Evolutionary conservation across 139 green algal genomes (phyloP).

Genomic region (Chlorella sorokiniana): DNA sequence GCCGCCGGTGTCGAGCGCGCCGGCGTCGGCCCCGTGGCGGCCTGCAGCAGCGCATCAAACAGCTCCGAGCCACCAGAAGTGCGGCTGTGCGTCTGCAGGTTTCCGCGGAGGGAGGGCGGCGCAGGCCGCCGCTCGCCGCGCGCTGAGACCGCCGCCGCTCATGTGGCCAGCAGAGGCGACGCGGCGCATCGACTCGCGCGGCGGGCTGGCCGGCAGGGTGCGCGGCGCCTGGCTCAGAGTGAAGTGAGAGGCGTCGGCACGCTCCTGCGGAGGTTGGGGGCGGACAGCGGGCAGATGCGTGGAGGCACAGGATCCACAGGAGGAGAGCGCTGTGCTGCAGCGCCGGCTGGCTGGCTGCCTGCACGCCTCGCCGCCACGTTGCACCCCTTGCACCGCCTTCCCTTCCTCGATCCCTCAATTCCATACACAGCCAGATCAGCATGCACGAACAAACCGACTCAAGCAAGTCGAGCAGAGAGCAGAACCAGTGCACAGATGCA

Average conservation of each 20-base stretch:
- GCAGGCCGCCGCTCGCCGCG: constrained; percentile 16
- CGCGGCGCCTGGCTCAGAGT: not conserved
- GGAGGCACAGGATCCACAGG: not conserved
- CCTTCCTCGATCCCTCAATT: too few relatives aligned
- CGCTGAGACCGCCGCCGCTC: constrained; percentile 13
- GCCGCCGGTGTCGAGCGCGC: constrained; percentile 5
- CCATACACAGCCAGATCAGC: not conserved
- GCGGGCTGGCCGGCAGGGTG: not conserved
- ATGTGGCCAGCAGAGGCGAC: constrained; percentile 13
- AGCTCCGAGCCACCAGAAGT: constrained; percentile 59
- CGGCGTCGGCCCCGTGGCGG: constrained; percentile 62
- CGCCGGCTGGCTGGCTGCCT: too few relatives aligned
- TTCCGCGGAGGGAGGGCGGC: constrained; percentile 28
- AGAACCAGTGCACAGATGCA: too few relatives aligned
- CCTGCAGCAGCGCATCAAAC: constrained; percentile 86
- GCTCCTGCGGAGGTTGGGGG: too few relatives aligned
- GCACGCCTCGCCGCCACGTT: too few relatives aligned
- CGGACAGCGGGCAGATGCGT: too few relatives aligned
- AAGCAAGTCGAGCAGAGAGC: too few relatives aligned
- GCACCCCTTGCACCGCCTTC: not conserved
- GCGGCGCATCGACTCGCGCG: constrained; percentile 13
- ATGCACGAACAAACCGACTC: too few relatives aligned
- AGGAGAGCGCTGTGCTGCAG: not conserved
- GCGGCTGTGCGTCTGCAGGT: constrained; percentile 33
- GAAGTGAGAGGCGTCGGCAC: constrained; percentile 34